phyloP scores from a whole-genome alignment of 768 basidiomycete genomes.

The Chlorophyllum brunneum region DNA sequence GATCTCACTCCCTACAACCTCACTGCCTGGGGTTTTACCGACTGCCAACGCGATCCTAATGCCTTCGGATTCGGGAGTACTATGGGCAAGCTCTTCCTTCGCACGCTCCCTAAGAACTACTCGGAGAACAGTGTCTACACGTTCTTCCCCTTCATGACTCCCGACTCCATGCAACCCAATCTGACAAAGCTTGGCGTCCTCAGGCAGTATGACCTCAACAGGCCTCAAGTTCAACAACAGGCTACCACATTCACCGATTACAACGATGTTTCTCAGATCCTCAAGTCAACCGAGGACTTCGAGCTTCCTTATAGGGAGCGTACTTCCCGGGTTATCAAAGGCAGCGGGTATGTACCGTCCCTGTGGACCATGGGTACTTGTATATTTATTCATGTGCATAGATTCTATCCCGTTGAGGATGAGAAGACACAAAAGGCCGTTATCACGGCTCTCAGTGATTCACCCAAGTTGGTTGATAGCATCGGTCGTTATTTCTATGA shows the following conservation, averaged over 20 bases:
- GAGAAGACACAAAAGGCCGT: constrained; percentile 48
- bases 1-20: constrained; percentile 80
- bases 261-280: constrained; percentile 46
- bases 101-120: constrained; percentile 69
- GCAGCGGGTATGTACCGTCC: constrained; percentile 48
- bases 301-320: constrained; percentile 43
- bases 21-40: constrained; percentile 82
- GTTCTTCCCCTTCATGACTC: constrained; percentile 89
- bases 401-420: constrained; percentile 65
- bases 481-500: constrained; percentile 63
- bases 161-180: constrained; percentile 58
- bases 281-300: constrained; percentile 45
- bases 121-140: constrained; percentile 69
- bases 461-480: constrained; percentile 43
- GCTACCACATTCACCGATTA: constrained; percentile 40
- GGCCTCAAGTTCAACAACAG: constrained; percentile 34
- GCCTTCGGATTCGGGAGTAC: constrained; percentile 76
- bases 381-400: constrained; percentile 22
- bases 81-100: constrained; percentile 69
- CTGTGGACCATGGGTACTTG: neutral
- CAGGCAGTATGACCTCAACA: constrained; percentile 50
- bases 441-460: constrained; percentile 40
- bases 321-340: constrained; percentile 50
- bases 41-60: constrained; percentile 70
- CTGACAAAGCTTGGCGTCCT: constrained; percentile 51